Evolutionary conservation across 192 early-diverging fungal genomes (phyloP), one percentile per base, ranked within the genome.

Genomic region (Thamnidium elegans): DNA sequence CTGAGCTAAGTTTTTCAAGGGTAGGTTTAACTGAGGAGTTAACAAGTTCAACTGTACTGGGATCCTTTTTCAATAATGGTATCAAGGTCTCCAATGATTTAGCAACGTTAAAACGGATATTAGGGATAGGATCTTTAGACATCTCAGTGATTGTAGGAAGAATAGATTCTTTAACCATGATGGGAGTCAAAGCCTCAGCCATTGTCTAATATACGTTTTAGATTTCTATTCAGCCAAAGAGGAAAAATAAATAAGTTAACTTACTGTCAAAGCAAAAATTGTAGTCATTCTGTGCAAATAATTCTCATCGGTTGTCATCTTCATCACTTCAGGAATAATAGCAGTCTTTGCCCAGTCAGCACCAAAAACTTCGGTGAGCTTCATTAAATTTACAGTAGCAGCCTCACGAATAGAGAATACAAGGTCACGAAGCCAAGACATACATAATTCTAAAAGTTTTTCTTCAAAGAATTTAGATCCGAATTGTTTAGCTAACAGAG

Each of bases 81-180:
- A 90, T 85, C 73, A 99, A 76, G 1, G 86, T 80, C 74, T 94
- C 92, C 66, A 96, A 81, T 53, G 91, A 89, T 73, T 99, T 99
- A 46, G 95, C 95, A 11, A 98, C 96, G 62, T 98, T 99, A 86
- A 99, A 99, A 39, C 97, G 90, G 70, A 99, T 99, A 75, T 99
- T 99, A 62, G 97, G 97, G 62, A 99, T 98, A 10, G 94, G 92
- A 71, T 99, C 97, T 13, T 84, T 82, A 34, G 90, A 87, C 53
- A 98, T 86, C 50, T 75, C 84, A 60, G 84, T 86, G 48, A 97
- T 84, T 8, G 92, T 89, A 11, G 97, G 97, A 58, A 99, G 67
- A 56, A 98, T 90, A 65, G 86, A 80, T 55, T 94, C 93, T 63
- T 88, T 89, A 52, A 98, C 85, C 32, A 98, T 89, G 69, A 96